Percentiles rank a stretch among this genome's conserved stretches.
Conservation (phyloP, 805 yeast genomes). For the Spathaspora girioi region DNA sequence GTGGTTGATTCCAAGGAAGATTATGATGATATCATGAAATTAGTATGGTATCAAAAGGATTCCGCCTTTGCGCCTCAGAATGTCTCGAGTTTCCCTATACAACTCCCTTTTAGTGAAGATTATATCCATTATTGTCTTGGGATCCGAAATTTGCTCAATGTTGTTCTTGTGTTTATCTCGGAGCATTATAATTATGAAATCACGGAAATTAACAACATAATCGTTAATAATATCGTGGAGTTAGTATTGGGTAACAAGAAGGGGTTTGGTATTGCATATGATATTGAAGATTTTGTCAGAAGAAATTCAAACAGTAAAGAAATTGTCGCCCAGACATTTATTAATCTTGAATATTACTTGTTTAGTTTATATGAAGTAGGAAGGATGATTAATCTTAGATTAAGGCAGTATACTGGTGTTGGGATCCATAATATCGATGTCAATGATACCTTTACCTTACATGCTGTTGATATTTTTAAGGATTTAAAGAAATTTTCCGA, state of each 20-base stretch:
- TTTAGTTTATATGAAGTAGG: conserved; percentile 70
- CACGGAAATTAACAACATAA: conserved; percentile 53
- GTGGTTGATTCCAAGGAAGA: conserved; percentile 56
- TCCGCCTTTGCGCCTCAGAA: conserved; percentile 42
- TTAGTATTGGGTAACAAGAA: conserved; percentile 50
- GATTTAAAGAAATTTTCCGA: conserved; percentile 70
- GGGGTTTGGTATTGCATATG: conserved; percentile 55
- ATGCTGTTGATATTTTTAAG: conserved; percentile 53
- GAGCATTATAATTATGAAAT: conserved; percentile 63
- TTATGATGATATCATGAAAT: conserved; percentile 58
- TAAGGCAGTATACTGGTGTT: conserved; percentile 34
- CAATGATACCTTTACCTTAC: conserved; percentile 34
- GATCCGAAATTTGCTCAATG: conserved; percentile 59
- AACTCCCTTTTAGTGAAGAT: conserved; percentile 78
- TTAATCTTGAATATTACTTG: conserved; percentile 83
- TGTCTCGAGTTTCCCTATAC: conserved; percentile 42
- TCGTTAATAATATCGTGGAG: conserved; percentile 62
- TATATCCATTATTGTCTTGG: conserved; percentile 85
- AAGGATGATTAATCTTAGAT: conserved; percentile 34
- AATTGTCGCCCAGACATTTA: conserved; percentile 82
- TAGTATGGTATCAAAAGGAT: conserved; percentile 66
- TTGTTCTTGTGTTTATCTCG: conserved; percentile 60
- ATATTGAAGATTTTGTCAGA: conserved; percentile 53
- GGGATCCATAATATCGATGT: conserved; percentile 39
- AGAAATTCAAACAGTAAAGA: conserved; percentile 77